Conservation (phyloP, 139 green algal genomes). For the Chlamydomonas schloesseri region DNA sequence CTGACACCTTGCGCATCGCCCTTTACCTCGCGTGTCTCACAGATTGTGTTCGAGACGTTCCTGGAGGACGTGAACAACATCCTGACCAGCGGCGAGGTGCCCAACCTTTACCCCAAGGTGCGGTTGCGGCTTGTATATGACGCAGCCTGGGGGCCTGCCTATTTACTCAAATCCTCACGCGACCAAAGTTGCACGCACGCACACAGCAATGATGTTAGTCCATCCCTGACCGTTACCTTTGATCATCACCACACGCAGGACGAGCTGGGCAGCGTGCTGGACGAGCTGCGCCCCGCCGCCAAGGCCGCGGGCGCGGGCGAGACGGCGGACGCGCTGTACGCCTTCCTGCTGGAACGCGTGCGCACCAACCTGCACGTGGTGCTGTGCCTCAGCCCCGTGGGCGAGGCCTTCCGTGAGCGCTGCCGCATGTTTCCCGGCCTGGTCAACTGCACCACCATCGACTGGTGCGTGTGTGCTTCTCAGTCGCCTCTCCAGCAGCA, state of each 20-base stretch:
- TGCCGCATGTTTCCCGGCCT: slow-evolving; percentile 85
- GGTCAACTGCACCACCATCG: slow-evolving; percentile 90
- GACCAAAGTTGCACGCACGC: too few relatives aligned
- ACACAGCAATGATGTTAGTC: too few relatives aligned
- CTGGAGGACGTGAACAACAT: slow-evolving; percentile 91
- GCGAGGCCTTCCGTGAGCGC: slow-evolving; percentile 84
- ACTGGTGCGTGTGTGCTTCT: slow-evolving; percentile 76
- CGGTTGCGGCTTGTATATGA: too few relatives aligned
- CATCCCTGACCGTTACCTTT: background rate
- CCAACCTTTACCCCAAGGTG: slow-evolving; percentile 78
- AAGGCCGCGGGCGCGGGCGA: slow-evolving; percentile 70
- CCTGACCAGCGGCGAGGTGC: slow-evolving; percentile 79
- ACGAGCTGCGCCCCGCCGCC: slow-evolving; percentile 77
- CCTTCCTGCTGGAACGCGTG: slow-evolving; percentile 85
- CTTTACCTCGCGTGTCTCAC: too few relatives aligned
- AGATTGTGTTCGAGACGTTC: slow-evolving; percentile 87
- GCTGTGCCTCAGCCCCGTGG: slow-evolving; percentile 83
- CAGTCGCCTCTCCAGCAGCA: too few relatives aligned
- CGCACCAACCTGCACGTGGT: slow-evolving; percentile 85
- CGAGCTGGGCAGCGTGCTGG: slow-evolving; percentile 79
- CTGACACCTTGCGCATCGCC: too few relatives aligned
- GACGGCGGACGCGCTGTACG: slow-evolving; percentile 77
- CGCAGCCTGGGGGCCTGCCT: too few relatives aligned
- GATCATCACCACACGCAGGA: slow-evolving; percentile 50
- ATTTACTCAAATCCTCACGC: too few relatives aligned